Conservation (phyloP, 1,284 basidiomycete species). For the Ustilago nuda region DNA sequence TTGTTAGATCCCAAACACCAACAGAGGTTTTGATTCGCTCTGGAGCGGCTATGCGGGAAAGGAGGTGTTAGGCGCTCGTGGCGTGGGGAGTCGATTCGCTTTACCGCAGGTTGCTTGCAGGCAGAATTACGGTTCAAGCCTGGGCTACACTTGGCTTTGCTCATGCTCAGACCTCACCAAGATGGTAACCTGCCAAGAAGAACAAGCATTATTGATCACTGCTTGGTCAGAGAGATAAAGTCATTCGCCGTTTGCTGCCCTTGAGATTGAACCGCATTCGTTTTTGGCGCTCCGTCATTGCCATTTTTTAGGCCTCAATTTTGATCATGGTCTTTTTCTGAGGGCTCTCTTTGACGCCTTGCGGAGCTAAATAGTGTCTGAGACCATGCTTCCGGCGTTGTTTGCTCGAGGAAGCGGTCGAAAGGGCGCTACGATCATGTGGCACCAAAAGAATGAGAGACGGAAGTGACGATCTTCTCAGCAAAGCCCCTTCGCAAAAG, state of each 20-base stretch:
- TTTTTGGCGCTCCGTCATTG: background rate
- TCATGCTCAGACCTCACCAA: too few relatives aligned
- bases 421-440: background rate
- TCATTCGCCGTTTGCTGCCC: slow-evolving; percentile 4
- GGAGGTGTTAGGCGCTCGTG: slow-evolving; percentile 6
- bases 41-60: background rate
- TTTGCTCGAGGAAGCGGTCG: too few relatives aligned
- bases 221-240: background rate
- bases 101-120: background rate
- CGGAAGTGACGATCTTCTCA: background rate
- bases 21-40: too few relatives aligned
- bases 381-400: too few relatives aligned
- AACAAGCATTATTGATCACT: too few relatives aligned
- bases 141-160: too few relatives aligned
- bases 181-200: too few relatives aligned
- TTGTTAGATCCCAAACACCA: too few relatives aligned
- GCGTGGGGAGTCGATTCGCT: slow-evolving; percentile 11
- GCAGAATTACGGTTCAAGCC: too few relatives aligned
- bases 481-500: background rate
- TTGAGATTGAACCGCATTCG: slow-evolving; percentile 3
- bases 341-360: too few relatives aligned
- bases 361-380: background rate
- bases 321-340: background rate
- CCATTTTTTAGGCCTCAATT: slow-evolving; percentile 1
- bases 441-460: background rate